Base-by-base conservation (phyloP, 345 rosid genomes). In the Gynandropsis gynandra region DNA sequence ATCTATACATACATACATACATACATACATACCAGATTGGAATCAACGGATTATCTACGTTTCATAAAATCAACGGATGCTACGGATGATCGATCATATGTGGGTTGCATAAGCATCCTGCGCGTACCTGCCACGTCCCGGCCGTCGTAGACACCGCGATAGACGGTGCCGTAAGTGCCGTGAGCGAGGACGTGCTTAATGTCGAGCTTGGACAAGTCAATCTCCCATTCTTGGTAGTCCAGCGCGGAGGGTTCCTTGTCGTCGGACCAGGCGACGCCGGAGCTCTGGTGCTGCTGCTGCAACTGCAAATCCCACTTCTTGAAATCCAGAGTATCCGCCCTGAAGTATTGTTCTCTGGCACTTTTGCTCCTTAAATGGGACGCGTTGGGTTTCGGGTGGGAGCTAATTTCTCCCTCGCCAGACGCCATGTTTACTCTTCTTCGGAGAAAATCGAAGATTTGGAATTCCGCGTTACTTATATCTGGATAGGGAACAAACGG, bases 281-380 rank as follows among this genome's bases (percentile, higher is more conserved):
- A 67, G 17, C 34, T 24, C 14, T 9, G 24, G 5, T 64, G 39
- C 71, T 63, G 80, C 76, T 82, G 87, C 74, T 82, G 97, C 39
- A 83, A 77, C 59, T 87, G 90, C 54, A 76, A 53, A 71, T 87
- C 98, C 76, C 85, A 78, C 67, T 72, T 85, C 69, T 76, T 92
- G 58, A 88, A 74, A 63, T 92, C 98, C 10, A 88, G 67, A 62
- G 62, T 78, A 62, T 87, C 94, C 0, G 94, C 98, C 60, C 95
- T 76, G 1, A 75, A 49, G 69, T 62, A 72, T 24, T 50, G 50
- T 73, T 71, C 86, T 32, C 74, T 73, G 57, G 69, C 63, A 75
- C 79, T 76, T 32, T 61, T 54, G 72, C 78, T 72, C 50, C 79
- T 65, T 3, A 58, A 1, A 31, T 21, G 47, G 16, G 9, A 11